A percentile compares a stretch with the other conserved stretches of the same genome.
These are phyloP conservation scores for Canavalia gladiata DNA, from an alignment of 306 rosid species.

Conservation along the genomic window DNA sequence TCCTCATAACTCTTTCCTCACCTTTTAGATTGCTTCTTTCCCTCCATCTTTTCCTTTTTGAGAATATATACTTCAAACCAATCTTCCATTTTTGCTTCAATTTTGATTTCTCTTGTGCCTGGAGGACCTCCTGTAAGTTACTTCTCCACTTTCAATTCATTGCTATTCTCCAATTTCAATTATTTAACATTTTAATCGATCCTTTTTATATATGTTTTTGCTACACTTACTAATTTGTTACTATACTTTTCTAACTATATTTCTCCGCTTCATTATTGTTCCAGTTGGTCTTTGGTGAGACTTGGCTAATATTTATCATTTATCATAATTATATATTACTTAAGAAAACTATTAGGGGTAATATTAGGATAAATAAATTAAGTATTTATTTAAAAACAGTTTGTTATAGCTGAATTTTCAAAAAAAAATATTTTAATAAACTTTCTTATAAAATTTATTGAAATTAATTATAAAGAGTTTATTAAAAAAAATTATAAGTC, in stretches of 20 bases:
- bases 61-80: background rate
- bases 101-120: background rate
- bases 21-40: background rate
- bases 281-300: background rate
- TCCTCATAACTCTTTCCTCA: background rate
- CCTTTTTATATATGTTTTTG: background rate
- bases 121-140: slow-evolving; percentile 33
- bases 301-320: too few species aligned
- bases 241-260: background rate
- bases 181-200: background rate
- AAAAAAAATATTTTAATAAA: too few species aligned
- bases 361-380: too few species aligned
- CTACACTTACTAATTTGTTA: background rate
- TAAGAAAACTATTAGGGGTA: background rate
- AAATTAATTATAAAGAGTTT: too few species aligned
- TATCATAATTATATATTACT: background rate
- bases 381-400: too few species aligned
- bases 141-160: slow-evolving; percentile 5
- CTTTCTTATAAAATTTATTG: too few species aligned
- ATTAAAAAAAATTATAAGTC: too few species aligned
- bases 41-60: background rate
- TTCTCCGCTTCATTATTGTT: background rate
- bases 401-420: too few species aligned
- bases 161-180: background rate
- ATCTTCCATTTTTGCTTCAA: slow-evolving; percentile 6